Base-by-base conservation (phyloP, 139 green algal genomes). In the Chlamydomonas sphaeroides region DNA sequence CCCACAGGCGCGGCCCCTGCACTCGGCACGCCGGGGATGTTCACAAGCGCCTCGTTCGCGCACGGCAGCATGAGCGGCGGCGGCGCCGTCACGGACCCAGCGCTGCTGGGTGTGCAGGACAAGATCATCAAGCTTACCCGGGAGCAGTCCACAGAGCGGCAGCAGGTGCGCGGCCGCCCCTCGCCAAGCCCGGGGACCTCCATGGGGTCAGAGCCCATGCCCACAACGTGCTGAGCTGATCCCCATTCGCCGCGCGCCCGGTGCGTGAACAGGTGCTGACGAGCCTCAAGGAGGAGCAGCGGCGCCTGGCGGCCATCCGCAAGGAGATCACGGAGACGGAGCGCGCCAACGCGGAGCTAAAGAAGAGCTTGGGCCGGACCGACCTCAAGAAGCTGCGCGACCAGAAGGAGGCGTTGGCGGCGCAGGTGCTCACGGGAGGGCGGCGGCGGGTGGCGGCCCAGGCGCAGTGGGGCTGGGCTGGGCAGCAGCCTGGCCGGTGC, bases 291-390 rank as follows among this genome's bases (percentile, higher is more conserved):
- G 76, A 83, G 76, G 76, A 83, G 76, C 76, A 83, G 48, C 61
- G 76, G n/a, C 76, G 76, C 33, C 76, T 83, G 62, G 76, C 76
- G 26, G 45, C 62, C n/a, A 74, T 83, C 32, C 62, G 63, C 45
- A 73, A 73, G 65, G 76, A 83, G 62, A 83, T 83, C 48, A 53
- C 65, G 62, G 76, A 83, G 62, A 83, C 76, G 63, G 76, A 83
- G 65, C 25, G 17, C 15, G 38, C 62, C 45, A 83, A 83, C 25
- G 33, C 62, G 32, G 76, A 73, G 76, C 76, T 83, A 5, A 83
- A 83, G 48, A 83, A 83, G 42, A 68, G 23, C 30, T 45, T 83
- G 74, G 74, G 56, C 26, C 59, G 59, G 15, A 80, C 74, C 20
- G 74, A 80, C n/a, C n/a, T 80, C 0, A 80, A 80, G 59, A 80